Evolutionary conservation across 2,329 filamentous ascomycete genomes (phyloP).

Genomic region (Keithomyces neogunnii): DNA sequence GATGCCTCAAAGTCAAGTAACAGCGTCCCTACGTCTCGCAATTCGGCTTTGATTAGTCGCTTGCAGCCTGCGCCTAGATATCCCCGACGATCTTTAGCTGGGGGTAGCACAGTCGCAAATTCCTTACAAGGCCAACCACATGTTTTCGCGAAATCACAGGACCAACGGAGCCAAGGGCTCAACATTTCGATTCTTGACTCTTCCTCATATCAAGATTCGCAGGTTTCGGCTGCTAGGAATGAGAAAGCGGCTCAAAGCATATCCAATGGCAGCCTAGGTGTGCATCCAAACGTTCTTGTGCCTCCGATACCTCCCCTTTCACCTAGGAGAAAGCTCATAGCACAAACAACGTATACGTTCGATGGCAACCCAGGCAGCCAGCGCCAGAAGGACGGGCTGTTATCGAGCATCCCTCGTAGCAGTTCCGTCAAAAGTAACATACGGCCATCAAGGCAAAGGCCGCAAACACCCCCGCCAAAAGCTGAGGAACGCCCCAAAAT

Average conservation of each 20-base stretch:
- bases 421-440: constrained; percentile 21
- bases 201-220: neutral
- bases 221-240: neutral
- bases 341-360: neutral
- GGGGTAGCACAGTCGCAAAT: too few species aligned
- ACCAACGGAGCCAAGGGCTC: neutral
- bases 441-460: constrained; percentile 21
- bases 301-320: constrained; percentile 6
- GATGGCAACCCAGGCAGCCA: neutral
- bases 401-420: constrained; percentile 20
- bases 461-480: constrained; percentile 12
- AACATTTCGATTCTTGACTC: neutral
- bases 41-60: neutral
- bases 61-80: neutral
- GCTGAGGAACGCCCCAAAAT: constrained; percentile 16
- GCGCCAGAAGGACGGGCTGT: constrained; percentile 7
- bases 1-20: neutral
- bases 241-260: neutral
- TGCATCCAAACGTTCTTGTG: constrained; percentile 6
- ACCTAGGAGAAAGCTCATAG: neutral
- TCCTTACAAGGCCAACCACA: neutral
- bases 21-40: neutral
- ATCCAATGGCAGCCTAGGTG: neutral
- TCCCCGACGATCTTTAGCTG: neutral
- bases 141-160: neutral